These are phyloP conservation scores for Daldinia loculata DNA, from an alignment of 495 filamentous ascomycete genomes.

Conservation along the genomic window DNA sequence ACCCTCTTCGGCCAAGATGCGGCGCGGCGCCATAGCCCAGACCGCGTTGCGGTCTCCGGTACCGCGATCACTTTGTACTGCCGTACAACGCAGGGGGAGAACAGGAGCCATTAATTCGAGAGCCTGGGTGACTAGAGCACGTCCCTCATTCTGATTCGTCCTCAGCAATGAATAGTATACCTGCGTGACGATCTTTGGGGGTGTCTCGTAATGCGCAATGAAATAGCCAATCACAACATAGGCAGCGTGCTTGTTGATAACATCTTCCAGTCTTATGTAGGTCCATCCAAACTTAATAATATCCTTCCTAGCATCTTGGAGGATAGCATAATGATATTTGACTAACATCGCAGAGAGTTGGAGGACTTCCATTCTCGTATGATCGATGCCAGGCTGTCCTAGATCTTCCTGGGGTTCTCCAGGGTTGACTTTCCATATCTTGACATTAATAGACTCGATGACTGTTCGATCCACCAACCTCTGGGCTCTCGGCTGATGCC, in stretches of 20 bases:
- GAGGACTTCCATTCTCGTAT: slow-evolving; percentile 93
- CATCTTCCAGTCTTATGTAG: slow-evolving; percentile 95
- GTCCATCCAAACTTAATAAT: slow-evolving; percentile 99
- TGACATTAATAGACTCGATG: slow-evolving; percentile 89
- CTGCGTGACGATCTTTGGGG: slow-evolving; percentile 92
- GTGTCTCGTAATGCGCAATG: slow-evolving; percentile 96
- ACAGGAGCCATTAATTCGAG: slow-evolving; percentile 94
- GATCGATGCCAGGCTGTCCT: slow-evolving; percentile 86
- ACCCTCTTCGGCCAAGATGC: slow-evolving; percentile 93
- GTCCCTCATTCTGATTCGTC: slow-evolving; percentile 94
- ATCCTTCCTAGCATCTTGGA: slow-evolving; percentile 93
- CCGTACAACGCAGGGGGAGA: slow-evolving; percentile 75
- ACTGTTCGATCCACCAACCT: slow-evolving; percentile 87
- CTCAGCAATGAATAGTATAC: slow-evolving; percentile 90
- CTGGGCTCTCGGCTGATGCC: slow-evolving; percentile 66
- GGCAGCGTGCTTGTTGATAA: slow-evolving; percentile 98
- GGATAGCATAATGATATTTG: slow-evolving; percentile 85
- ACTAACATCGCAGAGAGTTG: slow-evolving; percentile 94
- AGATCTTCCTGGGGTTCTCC: slow-evolving; percentile 86
- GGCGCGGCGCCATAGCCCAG: slow-evolving; percentile 91
- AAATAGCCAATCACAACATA: slow-evolving; percentile 98
- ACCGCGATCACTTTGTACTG: slow-evolving; percentile 37
- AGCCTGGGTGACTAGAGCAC: slow-evolving; percentile 90
- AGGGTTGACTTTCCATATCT: slow-evolving; percentile 91
- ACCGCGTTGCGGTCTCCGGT: slow-evolving; percentile 61